Base-by-base conservation (phyloP, 176 grass and related monocot species). In the Carex pumila region DNA sequence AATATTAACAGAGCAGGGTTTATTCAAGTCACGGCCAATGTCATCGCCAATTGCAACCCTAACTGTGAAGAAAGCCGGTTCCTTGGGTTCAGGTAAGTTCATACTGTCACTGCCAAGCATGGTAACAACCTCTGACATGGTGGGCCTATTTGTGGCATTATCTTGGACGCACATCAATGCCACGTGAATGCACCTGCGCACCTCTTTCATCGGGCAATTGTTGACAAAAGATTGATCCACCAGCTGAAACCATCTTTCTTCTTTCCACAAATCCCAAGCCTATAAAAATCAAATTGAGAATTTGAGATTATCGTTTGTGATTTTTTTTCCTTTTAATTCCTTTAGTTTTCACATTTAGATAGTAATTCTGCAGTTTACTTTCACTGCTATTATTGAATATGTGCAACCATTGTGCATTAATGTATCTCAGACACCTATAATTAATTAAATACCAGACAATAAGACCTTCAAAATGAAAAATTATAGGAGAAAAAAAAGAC, bases 111-210 rank as follows among this genome's bases (percentile, higher is more conserved):
- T 18, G 32, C 12, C 14, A 41, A 69, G 49, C 12, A 78, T 78
- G 73, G 73, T 13, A 14, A 69, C 50, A 30, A 84, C 65, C 49
- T 72, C 61, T 70, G 41, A 36, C 82, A 84, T 84, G 6, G 65
- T 84, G 21, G 82, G 65, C 43, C 82, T 18, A 36, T 71, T 49
- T 12, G 60, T 36, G 19, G 61, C 63, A 29, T 69, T 69, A 14
- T 36, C 66, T 69, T 69, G 66, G 66, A 70, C 8, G 15, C 82
- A 71, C 6, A 12, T 37, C 7, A 84, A 6, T 43, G 36, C 82
- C 30, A 84, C 32, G n/a, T 71, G 60, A 18, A 68, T 54, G 49
- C 82, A 71, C 36, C 45, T 71, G 12, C 53, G 21, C 66, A 69
- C 66, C 34, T 37, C 66, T 18, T n/a, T 69, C 66, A 69, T 69